A percentile compares a stretch with the other conserved stretches of the same genome.
phyloP scores from a whole-genome alignment of 2,329 filamentous ascomycete species.

The Fusarium beomiforme region DNA sequence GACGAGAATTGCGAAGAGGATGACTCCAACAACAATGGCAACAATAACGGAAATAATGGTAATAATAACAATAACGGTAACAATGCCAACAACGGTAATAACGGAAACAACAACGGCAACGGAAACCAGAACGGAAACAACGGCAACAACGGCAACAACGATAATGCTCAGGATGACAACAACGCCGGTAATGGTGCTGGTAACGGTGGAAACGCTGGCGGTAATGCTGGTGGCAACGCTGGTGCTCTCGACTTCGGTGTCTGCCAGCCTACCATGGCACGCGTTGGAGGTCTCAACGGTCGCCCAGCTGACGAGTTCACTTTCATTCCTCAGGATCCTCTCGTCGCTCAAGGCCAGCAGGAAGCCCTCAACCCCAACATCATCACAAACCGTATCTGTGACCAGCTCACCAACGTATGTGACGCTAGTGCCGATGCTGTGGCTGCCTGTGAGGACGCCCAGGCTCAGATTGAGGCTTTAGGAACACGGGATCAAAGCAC shows the following conservation, averaged over 20 bases:
- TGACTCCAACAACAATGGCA: background rate
- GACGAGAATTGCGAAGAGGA: background rate
- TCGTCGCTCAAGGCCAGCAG: slow-evolving; percentile 67
- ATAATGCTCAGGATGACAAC: background rate
- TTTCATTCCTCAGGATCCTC: slow-evolving; percentile 72
- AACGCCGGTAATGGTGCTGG: background rate
- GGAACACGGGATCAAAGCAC: slow-evolving; percentile 60
- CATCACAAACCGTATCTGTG: slow-evolving; percentile 77
- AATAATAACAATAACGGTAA: background rate
- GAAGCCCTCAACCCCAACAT: slow-evolving; percentile 78
- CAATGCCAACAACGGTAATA: background rate
- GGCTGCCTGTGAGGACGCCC: slow-evolving; percentile 61
- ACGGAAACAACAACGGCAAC: background rate
- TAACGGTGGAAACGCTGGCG: slow-evolving; percentile 29
- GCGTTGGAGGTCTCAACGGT: slow-evolving; percentile 65
- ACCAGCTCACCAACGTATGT: slow-evolving; percentile 75
- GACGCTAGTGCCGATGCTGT: slow-evolving; percentile 69
- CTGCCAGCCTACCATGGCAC: slow-evolving; percentile 68
- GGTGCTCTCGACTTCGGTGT: slow-evolving; percentile 60
- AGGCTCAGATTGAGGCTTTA: slow-evolving; percentile 61
- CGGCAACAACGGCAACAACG: background rate
- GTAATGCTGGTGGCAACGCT: slow-evolving; percentile 41
- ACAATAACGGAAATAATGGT: background rate
- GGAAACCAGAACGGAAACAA: too few relatives aligned
- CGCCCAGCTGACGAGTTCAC: slow-evolving; percentile 69